Base-by-base conservation (phyloP, 768 basidiomycete genomes). In the Lactarius hengduanensis region DNA sequence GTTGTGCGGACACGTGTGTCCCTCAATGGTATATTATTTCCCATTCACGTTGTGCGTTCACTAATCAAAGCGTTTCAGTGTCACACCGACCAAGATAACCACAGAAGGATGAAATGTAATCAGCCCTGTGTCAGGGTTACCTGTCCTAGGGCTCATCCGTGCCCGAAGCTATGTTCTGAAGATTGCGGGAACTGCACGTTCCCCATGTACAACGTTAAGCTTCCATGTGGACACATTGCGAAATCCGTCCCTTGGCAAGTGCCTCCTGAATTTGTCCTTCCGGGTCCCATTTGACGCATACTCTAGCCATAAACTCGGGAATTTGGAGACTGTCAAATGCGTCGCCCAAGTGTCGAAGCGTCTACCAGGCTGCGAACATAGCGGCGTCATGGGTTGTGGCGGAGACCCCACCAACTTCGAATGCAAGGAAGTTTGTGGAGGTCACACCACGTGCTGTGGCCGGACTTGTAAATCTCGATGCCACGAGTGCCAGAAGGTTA, bases 321-420 rank as follows among this genome's bases (percentile, higher is more conserved):
- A 74, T 10, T 63, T 74, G 28, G 59, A n/a, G 4, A 20, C 66
- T 0, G 67, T 77, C 50, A 61, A 68, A 2, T 79, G 78, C 54
- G 4, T 38, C 1, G 66, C 57, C 6, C 53, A 36, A 28, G 73
- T 78, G 18, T 54, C 9, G 53, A 77, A 76, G 63, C 59, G 57
- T 16, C 73, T 77, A 6, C 71, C 71, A 3, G 32, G 45, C 3
- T 79, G 78, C 70, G 77, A 77, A 40, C 78, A 79, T 50, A 54
- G 36, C 1, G 72, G 69, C 3, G 54, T 36, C 5, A 65, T 72
- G 38, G 28, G 65, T 3, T 75, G 74, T 47, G 22, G 57, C 40
- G 47, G 28, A n/a, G 71, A 75, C 53, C 73, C 73, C 3, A 38
- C 40, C 3, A 38, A 28, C 2, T 59, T 66, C 40, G 41, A 2